A percentile compares a stretch with the other conserved stretches of the same genome.
Conservation (phyloP, 805 yeast genomes). For the Isabelozyma heimii region DNA sequence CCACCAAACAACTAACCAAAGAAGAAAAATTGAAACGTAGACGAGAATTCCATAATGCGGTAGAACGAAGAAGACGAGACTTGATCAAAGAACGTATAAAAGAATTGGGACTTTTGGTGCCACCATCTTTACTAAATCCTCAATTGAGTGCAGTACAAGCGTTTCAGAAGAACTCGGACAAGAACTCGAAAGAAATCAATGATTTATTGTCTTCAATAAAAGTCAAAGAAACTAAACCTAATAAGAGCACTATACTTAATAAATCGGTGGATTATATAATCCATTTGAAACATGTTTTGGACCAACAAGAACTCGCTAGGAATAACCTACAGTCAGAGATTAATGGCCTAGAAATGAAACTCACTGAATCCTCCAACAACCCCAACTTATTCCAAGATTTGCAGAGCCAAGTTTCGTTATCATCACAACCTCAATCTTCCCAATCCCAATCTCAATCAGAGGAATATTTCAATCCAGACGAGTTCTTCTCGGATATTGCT, state of each 20-base stretch:
- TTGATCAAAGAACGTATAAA: conserved; percentile 84
- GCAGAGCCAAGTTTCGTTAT: not conserved
- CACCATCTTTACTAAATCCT: conserved; percentile 63
- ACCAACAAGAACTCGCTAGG: conserved; percentile 51
- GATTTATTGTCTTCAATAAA: conserved; percentile 38
- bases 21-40: conserved; percentile 76
- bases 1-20: conserved; percentile 43
- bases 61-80: conserved; percentile 88
- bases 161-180: conserved; percentile 31
- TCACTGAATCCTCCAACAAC: not conserved
- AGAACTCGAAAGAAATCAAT: conserved; percentile 29
- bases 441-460: conserved; percentile 5
- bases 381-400: not conserved
- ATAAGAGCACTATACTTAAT: conserved; percentile 74
- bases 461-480: conserved; percentile 20
- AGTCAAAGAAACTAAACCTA: conserved; percentile 70
- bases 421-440: not conserved
- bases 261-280: conserved; percentile 78
- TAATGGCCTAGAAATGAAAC: conserved; percentile 9
- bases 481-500: conserved; percentile 23
- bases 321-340: conserved; percentile 32
- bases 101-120: conserved; percentile 77
- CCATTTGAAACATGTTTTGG: conserved; percentile 60
- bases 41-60: conserved; percentile 90
- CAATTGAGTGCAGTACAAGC: conserved; percentile 41